Evolutionary conservation across 1,284 basidiomycete species (phyloP).

Genomic region (Fomitopsis schrenkii): DNA sequence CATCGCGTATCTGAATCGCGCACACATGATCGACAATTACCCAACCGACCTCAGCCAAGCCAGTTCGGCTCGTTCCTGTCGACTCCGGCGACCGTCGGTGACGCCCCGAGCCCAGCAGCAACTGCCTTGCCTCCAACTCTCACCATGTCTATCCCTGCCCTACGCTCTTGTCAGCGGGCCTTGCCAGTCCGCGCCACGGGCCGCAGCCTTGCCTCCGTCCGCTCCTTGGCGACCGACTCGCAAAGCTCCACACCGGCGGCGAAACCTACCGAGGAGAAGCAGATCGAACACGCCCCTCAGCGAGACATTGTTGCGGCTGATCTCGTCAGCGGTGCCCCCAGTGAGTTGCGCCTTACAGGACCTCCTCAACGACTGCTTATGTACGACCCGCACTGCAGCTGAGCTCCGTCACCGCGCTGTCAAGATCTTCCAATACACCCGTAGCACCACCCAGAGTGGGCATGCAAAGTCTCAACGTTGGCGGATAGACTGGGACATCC

Average conservation of each 20-base stretch:
- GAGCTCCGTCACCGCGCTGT: conserved; percentile 87
- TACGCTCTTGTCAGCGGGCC: conserved; percentile 32
- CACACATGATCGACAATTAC: background rate
- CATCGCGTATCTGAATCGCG: background rate
- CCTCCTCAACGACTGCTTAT: background rate
- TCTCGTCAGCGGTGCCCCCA: conserved; percentile 73
- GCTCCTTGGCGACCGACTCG: conserved; percentile 20
- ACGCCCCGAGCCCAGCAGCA: background rate
- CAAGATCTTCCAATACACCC: conserved; percentile 91
- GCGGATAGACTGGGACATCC: conserved; percentile 93
- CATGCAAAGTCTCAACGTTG: conserved; percentile 84
- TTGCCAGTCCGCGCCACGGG: conserved; percentile 23
- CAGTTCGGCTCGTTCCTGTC: conserved; percentile 11
- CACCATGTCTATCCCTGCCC: conserved; percentile 45
- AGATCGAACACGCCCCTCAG: conserved; percentile 33
- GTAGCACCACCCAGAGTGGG: conserved; percentile 95
- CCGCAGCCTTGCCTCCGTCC: conserved; percentile 15
- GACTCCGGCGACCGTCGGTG: background rate
- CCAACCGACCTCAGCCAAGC: background rate
- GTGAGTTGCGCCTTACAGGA: conserved; percentile 36
- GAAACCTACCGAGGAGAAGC: conserved; percentile 21
- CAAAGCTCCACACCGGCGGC: conserved; percentile 15
- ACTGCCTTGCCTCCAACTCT: conserved; percentile 5
- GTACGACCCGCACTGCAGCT: conserved; percentile 37
- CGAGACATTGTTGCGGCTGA: conserved; percentile 70